phyloP scores from a whole-genome alignment of 495 filamentous ascomycete species.

The Daldinia concentrica region DNA sequence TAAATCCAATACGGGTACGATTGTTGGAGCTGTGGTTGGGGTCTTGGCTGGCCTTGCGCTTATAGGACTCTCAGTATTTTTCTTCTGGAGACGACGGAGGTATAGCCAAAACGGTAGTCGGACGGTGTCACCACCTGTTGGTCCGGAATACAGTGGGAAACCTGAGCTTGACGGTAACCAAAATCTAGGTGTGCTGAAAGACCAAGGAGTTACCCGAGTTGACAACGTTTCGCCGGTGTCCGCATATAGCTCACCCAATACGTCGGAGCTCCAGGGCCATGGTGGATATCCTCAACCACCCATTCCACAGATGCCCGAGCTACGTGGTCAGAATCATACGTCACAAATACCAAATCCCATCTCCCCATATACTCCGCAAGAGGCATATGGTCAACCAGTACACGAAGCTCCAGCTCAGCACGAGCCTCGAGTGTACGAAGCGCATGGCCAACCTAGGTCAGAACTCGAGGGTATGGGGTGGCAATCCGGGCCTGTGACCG shows the following conservation, averaged over 20 bases:
- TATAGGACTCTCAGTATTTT: slow-evolving; percentile 49
- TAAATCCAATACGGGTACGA: slow-evolving; percentile 45
- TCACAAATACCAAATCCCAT: background rate
- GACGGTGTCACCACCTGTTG: background rate
- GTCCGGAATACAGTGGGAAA: slow-evolving; percentile 38
- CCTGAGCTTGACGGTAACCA: slow-evolving; percentile 51
- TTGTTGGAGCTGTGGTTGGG: slow-evolving; percentile 50
- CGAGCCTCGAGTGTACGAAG: slow-evolving; percentile 33
- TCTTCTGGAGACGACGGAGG: slow-evolving; percentile 42
- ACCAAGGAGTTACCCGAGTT: slow-evolving; percentile 23
- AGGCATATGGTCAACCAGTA: slow-evolving; percentile 35
- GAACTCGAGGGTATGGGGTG: slow-evolving; percentile 47
- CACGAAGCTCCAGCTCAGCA: slow-evolving; percentile 36
- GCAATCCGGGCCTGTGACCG: slow-evolving; percentile 53
- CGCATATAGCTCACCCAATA: slow-evolving; percentile 33
- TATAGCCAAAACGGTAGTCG: slow-evolving; percentile 2
- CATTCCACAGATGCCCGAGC: slow-evolving; percentile 40
- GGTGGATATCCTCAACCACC: slow-evolving; percentile 24
- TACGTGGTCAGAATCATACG: slow-evolving; percentile 38
- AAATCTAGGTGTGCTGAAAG: slow-evolving; percentile 45
- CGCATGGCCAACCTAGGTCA: slow-evolving; percentile 39
- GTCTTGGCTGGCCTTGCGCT: slow-evolving; percentile 49
- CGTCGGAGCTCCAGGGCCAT: slow-evolving; percentile 49
- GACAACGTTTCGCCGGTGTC: slow-evolving; percentile 55
- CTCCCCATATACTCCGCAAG: slow-evolving; percentile 19